A percentile compares a stretch with the other conserved stretches of the same genome.
Evolutionary conservation across 2,329 filamentous ascomycete species (phyloP).

Genomic region (Pseudogymnoascus sp.): DNA sequence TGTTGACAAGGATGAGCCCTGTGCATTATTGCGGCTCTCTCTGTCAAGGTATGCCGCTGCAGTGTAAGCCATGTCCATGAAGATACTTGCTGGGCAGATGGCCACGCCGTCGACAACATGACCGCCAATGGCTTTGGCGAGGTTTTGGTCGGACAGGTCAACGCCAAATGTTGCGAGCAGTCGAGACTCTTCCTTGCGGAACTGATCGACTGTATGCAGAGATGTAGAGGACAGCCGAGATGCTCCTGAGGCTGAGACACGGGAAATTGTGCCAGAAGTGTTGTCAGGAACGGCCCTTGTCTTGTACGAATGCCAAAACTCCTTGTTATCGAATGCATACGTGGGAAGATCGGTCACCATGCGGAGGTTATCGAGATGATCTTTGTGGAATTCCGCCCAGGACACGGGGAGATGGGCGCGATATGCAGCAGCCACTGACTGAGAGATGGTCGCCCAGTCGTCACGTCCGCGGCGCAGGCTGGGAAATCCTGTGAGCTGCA

Average conservation of each 20-base stretch:
- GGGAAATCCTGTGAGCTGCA: constrained; percentile 27
- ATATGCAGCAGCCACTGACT: constrained; percentile 40
- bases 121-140: constrained; percentile 11
- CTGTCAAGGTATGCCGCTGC: constrained; percentile 6
- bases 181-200: neutral
- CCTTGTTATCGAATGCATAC: constrained; percentile 55
- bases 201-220: neutral
- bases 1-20: neutral
- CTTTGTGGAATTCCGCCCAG: constrained; percentile 50
- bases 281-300: neutral
- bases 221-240: neutral
- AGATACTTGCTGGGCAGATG: constrained; percentile 22
- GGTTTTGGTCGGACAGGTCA: neutral
- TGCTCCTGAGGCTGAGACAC: neutral
- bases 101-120: constrained; percentile 17
- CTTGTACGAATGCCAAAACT: constrained; percentile 33
- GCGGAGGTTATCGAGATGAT: constrained; percentile 44
- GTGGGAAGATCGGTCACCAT: constrained; percentile 46
- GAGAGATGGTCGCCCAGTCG: constrained; percentile 45
- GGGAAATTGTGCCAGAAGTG: neutral
- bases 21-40: neutral
- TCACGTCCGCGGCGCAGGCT: constrained; percentile 46
- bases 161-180: neutral
- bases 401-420: constrained; percentile 41
- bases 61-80: constrained; percentile 21